A percentile compares a stretch with the other conserved stretches of the same genome.
phyloP scores from a whole-genome alignment of 768 basidiomycete genomes.

The Naganishia antarctica region DNA sequence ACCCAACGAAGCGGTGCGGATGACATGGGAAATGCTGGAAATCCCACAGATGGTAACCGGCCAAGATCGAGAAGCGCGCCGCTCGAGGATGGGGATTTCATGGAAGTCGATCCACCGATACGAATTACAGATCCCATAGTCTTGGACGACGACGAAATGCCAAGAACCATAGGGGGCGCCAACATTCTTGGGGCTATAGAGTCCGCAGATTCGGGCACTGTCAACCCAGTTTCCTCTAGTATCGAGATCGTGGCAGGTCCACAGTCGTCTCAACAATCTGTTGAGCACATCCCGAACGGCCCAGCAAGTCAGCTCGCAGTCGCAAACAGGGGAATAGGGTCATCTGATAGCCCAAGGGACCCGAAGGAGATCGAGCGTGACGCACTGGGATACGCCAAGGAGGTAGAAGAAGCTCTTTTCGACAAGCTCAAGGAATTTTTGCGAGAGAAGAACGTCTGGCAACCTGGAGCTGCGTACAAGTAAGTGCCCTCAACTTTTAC shows the following conservation, averaged over 20 bases:
- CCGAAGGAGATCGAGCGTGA: slow-evolving; percentile 2
- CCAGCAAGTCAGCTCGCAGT: not conserved
- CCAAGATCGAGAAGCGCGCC: no score
- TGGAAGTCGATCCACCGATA: slow-evolving; percentile 11
- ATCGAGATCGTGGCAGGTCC: slow-evolving; percentile 5
- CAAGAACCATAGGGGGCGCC: not conserved
- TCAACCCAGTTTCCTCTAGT: not conserved
- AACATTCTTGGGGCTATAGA: not conserved
- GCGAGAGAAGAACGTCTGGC: slow-evolving; percentile 36
- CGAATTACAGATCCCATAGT: slow-evolving; percentile 12
- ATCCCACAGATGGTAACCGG: no score
- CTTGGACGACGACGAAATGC: slow-evolving; percentile 4
- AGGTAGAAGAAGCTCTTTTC: slow-evolving; percentile 40
- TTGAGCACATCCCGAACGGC: not conserved
- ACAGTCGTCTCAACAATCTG: not conserved
- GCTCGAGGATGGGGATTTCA: slow-evolving; percentile 17
- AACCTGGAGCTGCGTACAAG: slow-evolving; percentile 42
- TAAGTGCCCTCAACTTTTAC: slow-evolving; percentile 28
- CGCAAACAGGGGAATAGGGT: not conserved
- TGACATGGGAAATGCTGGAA: no score
- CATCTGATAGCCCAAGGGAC: not conserved
- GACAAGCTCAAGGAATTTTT: slow-evolving; percentile 38
- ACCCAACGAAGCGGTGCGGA: no score
- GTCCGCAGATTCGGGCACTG: not conserved
- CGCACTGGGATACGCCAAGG: slow-evolving; percentile 32